Percentiles rank a stretch among this genome's conserved stretches.
Evolutionary conservation across 108 stramenopile genomes (phyloP).

Genomic region (Craspedostauros australis): DNA sequence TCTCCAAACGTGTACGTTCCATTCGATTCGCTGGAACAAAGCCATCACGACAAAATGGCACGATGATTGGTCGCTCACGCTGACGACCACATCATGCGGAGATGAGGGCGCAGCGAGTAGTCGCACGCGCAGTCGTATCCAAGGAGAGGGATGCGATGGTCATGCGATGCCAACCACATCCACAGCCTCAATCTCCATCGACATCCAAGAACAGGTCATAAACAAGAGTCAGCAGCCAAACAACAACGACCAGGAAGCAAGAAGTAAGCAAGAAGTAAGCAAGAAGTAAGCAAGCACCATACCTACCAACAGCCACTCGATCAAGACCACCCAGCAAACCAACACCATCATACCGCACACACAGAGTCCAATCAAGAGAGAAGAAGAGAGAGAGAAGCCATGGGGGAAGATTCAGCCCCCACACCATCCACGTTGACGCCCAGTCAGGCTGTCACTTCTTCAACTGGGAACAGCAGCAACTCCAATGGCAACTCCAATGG

Average conservation of each 20-base stretch:
- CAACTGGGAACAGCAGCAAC: conserved; percentile 1
- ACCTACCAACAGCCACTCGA: neutral
- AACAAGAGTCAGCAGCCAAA: conserved; percentile 70
- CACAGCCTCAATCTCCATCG: conserved; percentile 85
- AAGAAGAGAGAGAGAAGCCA: neutral
- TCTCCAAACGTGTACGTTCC: too few relatives aligned
- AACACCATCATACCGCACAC: neutral
- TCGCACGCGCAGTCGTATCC: too few relatives aligned
- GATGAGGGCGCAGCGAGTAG: too few relatives aligned
- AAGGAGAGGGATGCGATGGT: too few relatives aligned
- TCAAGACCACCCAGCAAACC: neutral
- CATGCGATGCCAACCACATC: conserved; percentile 74
- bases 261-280: neutral
- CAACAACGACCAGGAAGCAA: neutral
- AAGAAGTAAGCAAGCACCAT: neutral
- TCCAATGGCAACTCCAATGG: neutral
- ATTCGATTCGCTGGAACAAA: conserved; percentile 85
- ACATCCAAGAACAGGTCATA: conserved; percentile 82
- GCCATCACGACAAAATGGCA: too few relatives aligned
- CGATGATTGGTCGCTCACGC: conserved; percentile 72
- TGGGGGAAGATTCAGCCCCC: too few relatives aligned
- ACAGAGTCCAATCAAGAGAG: neutral
- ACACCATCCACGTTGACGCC: too few relatives aligned
- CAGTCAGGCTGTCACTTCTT: neutral
- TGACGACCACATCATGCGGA: conserved; percentile 72